Evolutionary conservation across 805 yeast species (phyloP), one percentile per base, ranked within the genome.

Genomic region (Saccharomycopsis olivae): DNA sequence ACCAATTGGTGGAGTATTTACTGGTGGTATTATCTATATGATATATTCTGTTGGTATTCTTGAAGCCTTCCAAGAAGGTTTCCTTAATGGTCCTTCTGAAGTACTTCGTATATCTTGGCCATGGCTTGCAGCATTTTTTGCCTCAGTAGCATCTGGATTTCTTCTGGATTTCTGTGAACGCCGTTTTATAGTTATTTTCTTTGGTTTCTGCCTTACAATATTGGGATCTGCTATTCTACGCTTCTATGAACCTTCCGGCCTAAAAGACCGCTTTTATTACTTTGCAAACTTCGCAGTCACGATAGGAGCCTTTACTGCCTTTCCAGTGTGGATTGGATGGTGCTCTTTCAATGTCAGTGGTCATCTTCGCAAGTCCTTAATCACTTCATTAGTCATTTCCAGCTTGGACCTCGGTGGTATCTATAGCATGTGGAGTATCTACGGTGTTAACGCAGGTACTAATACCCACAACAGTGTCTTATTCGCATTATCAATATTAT

Each of bases 291-390:
- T 77, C 65, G 55, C n/a, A n/a, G n/a, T 78, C 34, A 52, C 68
- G 15, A 77, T 76, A 1, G 46, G 64, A 23, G 85, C 86, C 4
- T 57, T 73, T 14, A 78, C 77, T 55, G 56, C 75, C 4, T 70
- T 72, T 14, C 86, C 86, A 5, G 49, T 76, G n/a, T 53, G 76
- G 17, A 71, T 78, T 10, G 76, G 85, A 58, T 77, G 84, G 85
- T 58, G 70, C 15, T 65, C 76, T 5, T 61, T 77, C 53, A 78
- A 78, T 53, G 68, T 72, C 43, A 68, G 73, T 6, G 82, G 84
- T 6, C 85, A 78, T 53, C 56, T 67, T 19, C 63, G 84, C 50
- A 73, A 75, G 42, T 64, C 72, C 36, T 71, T 71, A 8, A 75
- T 71, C 8, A 63, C 78, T 8, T 78, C 75, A 1, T 68, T 69